Evolutionary conservation across 768 basidiomycete species (phyloP).

Genomic region (Mrakia blollopis): DNA sequence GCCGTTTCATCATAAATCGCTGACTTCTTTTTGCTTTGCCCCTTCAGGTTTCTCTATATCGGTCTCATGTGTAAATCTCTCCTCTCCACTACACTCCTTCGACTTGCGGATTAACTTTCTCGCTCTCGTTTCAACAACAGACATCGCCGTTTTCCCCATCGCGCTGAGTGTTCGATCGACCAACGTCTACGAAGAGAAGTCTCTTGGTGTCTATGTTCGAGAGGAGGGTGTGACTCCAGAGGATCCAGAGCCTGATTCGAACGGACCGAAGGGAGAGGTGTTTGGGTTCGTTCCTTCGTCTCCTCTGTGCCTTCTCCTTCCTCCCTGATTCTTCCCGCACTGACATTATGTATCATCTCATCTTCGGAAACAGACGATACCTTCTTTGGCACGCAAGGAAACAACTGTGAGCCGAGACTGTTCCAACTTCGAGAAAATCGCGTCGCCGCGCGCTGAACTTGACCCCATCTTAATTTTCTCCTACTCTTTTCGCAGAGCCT

Average conservation of each 20-base stretch:
- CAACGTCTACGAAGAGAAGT: background rate
- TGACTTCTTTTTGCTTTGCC: too few species aligned
- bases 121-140: background rate
- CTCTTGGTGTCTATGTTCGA: background rate
- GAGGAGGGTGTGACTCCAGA: background rate
- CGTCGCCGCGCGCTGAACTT: too few species aligned
- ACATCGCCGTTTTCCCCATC: conserved; percentile 2
- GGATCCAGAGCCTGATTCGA: background rate
- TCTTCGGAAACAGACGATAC: background rate
- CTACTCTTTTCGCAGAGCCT: background rate
- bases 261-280: background rate
- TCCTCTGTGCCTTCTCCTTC: background rate
- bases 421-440: background rate
- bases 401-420: background rate
- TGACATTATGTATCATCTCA: background rate
- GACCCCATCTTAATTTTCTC: background rate
- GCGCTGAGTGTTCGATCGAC: background rate
- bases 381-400: background rate
- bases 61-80: background rate
- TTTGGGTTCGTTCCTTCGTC: background rate
- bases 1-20: too few species aligned
- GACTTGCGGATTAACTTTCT: background rate
- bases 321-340: background rate
- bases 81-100: background rate
- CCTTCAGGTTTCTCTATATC: background rate